phyloP scores from a whole-genome alignment of 2,329 filamentous ascomycete species.

The Colletotrichum tanaceti region DNA sequence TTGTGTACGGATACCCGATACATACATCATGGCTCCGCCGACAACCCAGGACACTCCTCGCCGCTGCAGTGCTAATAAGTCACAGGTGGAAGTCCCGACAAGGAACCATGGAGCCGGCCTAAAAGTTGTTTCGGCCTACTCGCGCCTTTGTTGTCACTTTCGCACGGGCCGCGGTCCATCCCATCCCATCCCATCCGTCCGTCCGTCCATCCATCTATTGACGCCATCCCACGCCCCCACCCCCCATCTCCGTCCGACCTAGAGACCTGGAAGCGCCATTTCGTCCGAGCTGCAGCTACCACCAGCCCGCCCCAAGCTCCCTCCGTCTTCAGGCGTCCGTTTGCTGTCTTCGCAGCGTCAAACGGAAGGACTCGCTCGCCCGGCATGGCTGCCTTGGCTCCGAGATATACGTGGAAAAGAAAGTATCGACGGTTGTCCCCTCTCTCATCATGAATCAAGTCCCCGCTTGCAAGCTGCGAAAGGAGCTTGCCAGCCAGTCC shows the following conservation, averaged over 20 bases:
- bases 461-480: background rate
- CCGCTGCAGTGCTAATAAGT: background rate
- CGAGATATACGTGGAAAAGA: background rate
- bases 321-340: background rate
- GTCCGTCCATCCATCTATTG: constrained; percentile 1
- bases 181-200: constrained; percentile 16
- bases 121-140: constrained; percentile 25
- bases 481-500: background rate
- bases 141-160: constrained; percentile 30
- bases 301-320: background rate
- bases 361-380: background rate
- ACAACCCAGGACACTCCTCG: background rate
- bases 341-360: background rate
- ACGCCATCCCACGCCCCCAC: too few species aligned
- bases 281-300: constrained; percentile 27
- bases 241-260: constrained; percentile 13
- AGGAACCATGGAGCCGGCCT: constrained; percentile 7
- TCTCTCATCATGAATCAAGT: background rate
- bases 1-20: background rate
- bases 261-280: constrained; percentile 25
- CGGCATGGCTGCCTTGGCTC: background rate
- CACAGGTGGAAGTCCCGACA: constrained; percentile 11
- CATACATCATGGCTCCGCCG: background rate
- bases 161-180: constrained; percentile 37
- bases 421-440: background rate